Base-by-base conservation (phyloP, 176 grass and related monocot species). In the Neostapfia colusana region DNA sequence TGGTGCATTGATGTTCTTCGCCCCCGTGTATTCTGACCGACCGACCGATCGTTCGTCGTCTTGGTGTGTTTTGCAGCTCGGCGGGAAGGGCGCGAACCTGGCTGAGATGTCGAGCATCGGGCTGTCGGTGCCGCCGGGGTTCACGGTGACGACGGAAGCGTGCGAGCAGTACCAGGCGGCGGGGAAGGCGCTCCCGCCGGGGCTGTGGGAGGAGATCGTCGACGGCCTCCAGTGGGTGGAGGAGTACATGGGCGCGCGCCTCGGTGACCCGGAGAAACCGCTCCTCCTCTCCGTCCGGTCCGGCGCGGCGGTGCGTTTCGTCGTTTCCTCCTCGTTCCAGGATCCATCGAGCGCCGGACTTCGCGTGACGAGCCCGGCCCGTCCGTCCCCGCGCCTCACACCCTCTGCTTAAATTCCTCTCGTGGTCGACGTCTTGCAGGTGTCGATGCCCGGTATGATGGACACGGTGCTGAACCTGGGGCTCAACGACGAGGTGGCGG, bases 361-460 rank as follows among this genome's bases (percentile, higher is more conserved):
- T 31, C 3, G 31, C 2, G 2, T 31, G 31, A 31, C 3, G 31
- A 31, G 31, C 31, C 31, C 31, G 31, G 31, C 31, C 31, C 31
- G 31, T 31, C 31, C 31, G 1, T 31, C 31, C 31, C 3, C 31
- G 31, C 31, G 31, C 3, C 31, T 31, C 31, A 31, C 31, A 31
- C 1, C 2, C 31, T 31, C 31, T 31, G 31, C 31, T 31, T n/a
- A n/a, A 3, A 3, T 31, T 31, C 31, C 2, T 31, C 31, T 31
- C n/a, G n/a, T n/a, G n/a, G n/a, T n/a, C 31, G 31, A 31, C 31
- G n/a, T 3, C 31, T 31, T 31, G 31, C 31, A 31, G 31, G 31
- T 99, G 26, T 99, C 96, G 9, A 99, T 99, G 96, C 96, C 96
- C 5, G 96, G 96, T 0, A 99, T 99, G 96, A 99, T 99, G 96